Evolutionary conservation across 768 basidiomycete species (phyloP).

Genomic region (Rhodotorula kratochvilovae): DNA sequence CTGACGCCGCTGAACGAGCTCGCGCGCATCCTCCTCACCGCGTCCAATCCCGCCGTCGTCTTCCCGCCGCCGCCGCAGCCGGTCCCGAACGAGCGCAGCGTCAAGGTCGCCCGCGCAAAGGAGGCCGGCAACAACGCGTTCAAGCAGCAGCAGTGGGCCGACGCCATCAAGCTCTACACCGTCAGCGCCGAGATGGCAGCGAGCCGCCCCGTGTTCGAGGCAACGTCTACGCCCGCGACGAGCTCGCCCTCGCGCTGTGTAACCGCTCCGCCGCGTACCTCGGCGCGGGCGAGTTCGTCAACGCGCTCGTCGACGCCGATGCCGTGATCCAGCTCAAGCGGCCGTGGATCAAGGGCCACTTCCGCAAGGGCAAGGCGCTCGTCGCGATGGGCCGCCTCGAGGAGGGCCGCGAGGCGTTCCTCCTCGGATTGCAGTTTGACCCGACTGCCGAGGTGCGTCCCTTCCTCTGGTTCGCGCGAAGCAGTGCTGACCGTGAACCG

Average conservation of each 20-base stretch:
- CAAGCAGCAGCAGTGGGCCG: slow-evolving; percentile 64
- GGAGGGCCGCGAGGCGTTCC: slow-evolving; percentile 76
- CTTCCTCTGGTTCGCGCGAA: neutral
- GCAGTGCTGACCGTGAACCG: neutral
- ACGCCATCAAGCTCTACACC: slow-evolving; percentile 74
- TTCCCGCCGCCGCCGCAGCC: slow-evolving; percentile 43
- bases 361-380: slow-evolving; percentile 85
- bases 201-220: slow-evolving; percentile 84
- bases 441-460: slow-evolving; percentile 58
- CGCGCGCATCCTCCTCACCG: slow-evolving; percentile 56
- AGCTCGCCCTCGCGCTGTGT: slow-evolving; percentile 79
- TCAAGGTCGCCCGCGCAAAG: slow-evolving; percentile 65
- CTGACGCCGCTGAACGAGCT: slow-evolving; percentile 72
- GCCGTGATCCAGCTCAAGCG: slow-evolving; percentile 76
- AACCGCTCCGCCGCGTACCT: slow-evolving; percentile 86
- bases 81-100: slow-evolving; percentile 41
- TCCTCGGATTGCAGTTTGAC: slow-evolving; percentile 80
- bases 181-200: slow-evolving; percentile 70
- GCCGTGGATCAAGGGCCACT: slow-evolving; percentile 93
- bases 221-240: slow-evolving; percentile 76
- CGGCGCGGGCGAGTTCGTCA: slow-evolving; percentile 68
- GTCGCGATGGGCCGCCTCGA: slow-evolving; percentile 62
- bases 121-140: slow-evolving; percentile 95
- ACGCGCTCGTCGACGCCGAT: slow-evolving; percentile 82
- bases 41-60: slow-evolving; percentile 32